Evolutionary conservation across 2,329 filamentous ascomycete species (phyloP).

Genomic region (Dothiorella sarmentorum): DNA sequence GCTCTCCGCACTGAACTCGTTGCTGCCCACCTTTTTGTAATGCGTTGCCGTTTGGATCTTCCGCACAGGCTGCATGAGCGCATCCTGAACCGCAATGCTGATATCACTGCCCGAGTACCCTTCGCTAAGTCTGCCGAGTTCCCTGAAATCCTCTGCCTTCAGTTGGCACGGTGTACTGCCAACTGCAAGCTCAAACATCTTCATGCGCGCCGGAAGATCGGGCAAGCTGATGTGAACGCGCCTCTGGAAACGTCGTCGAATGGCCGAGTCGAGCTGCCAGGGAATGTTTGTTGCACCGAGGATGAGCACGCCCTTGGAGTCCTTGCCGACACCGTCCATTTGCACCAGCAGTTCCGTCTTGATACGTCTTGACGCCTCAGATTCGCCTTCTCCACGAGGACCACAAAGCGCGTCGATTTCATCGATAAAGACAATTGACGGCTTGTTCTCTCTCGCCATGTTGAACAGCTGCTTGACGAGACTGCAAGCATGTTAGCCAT

Average conservation of each 20-base stretch:
- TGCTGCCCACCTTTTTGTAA: slow-evolving; percentile 74
- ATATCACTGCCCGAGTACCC: slow-evolving; percentile 98
- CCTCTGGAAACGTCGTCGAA: slow-evolving; percentile 91
- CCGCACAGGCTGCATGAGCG: slow-evolving; percentile 93
- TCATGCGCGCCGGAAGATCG: slow-evolving; percentile 80
- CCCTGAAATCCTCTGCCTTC: slow-evolving; percentile 71
- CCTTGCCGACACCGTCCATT: slow-evolving; percentile 98
- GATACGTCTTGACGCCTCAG: slow-evolving; percentile 93
- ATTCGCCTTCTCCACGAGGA: slow-evolving; percentile 89
- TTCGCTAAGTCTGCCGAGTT: slow-evolving; percentile 77
- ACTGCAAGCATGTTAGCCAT: slow-evolving; percentile 44
- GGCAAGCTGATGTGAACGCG: slow-evolving; percentile 94
- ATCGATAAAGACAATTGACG: slow-evolving; percentile 98
- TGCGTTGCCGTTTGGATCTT: slow-evolving; percentile 98
- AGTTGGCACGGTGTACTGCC: slow-evolving; percentile 88
- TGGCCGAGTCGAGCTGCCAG: slow-evolving; percentile 96
- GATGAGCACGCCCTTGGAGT: slow-evolving; percentile 89
- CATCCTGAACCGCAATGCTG: slow-evolving; percentile 89
- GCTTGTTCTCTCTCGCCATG: slow-evolving; percentile 97
- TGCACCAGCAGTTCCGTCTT: slow-evolving; percentile 98
- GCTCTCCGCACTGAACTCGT: not conserved
- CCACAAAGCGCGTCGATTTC: slow-evolving; percentile 96
- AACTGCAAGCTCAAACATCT: slow-evolving; percentile 94
- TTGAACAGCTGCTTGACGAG: slow-evolving; percentile 95
- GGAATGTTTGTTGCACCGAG: slow-evolving; percentile 97